These are phyloP conservation scores for Pecoramyces ruminantium DNA, from an alignment of 192 early-diverging fungal genomes.

Conservation along the genomic window DNA sequence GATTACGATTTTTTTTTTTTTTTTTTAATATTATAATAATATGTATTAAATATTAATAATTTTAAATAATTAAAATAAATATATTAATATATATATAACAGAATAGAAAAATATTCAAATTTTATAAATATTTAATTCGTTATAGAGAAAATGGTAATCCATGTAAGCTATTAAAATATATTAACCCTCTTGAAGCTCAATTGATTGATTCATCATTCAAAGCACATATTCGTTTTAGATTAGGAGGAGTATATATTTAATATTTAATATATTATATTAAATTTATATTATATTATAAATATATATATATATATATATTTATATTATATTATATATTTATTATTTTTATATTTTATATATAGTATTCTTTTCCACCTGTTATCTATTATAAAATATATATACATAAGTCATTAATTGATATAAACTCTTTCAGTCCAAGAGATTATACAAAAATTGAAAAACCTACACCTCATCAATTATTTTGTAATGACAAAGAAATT, in stretches of 20 bases:
- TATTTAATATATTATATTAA: no score
- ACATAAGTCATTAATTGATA: conserved; percentile 28
- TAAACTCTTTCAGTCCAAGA: conserved; percentile 39
- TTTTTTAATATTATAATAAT: no score
- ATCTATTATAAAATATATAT: conserved; percentile 47
- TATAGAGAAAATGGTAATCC: conserved; percentile 32
- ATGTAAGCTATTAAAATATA: conserved; percentile 23
- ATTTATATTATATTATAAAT: neutral
- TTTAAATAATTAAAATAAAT: conserved; percentile 1
- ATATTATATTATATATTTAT: neutral
- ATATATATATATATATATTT: neutral
- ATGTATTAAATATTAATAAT: conserved; percentile 6
- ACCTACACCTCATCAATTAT: conserved; percentile 15
- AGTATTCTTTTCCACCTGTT: conserved; percentile 29
- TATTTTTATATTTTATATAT: no score
- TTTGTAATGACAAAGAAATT: conserved; percentile 12
- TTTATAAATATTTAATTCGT: conserved; percentile 32
- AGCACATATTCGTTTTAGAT: conserved; percentile 30
- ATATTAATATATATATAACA: conserved; percentile 1
- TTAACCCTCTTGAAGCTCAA: conserved; percentile 35
- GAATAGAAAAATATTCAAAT: conserved; percentile 27
- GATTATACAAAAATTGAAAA: conserved; percentile 31
- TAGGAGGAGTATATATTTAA: conserved; percentile 25
- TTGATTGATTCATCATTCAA: conserved; percentile 25
- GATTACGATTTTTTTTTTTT: no score